A percentile compares a stretch with the other conserved stretches of the same genome.
phyloP scores from a whole-genome alignment of 176 grass and related monocot species.

The Puccinellia tenuiflora region DNA sequence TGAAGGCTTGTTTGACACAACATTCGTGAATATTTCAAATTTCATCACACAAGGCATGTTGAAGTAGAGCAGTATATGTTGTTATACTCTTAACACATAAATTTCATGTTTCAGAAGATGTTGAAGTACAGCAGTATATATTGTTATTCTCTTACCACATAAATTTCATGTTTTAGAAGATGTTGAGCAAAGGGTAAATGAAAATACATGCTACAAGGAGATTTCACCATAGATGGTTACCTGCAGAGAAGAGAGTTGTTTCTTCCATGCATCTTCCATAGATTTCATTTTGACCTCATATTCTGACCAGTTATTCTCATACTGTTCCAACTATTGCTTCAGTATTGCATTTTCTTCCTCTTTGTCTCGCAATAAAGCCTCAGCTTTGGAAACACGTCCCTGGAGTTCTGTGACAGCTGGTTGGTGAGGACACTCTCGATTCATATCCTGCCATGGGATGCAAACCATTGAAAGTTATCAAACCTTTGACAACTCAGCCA shows the following conservation, averaged over 20 bases:
- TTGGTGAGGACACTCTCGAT: conserved; percentile 39
- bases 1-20: neutral
- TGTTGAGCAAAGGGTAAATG: neutral
- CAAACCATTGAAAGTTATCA: conserved; percentile 1
- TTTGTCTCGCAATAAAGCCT: conserved; percentile 59
- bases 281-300: conserved; percentile 94
- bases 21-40: neutral
- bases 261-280: conserved; percentile 86
- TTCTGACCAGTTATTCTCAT: conserved; percentile 79
- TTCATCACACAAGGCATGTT: neutral
- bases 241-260: conserved; percentile 85
- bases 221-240: conserved; percentile 32
- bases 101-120: too few relatives aligned
- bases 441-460: conserved; percentile 42
- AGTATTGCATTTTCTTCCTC: conserved; percentile 85
- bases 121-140: too few relatives aligned
- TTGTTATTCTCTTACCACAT: neutral
- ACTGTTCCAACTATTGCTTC: conserved; percentile 71
- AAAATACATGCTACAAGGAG: neutral
- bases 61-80: neutral
- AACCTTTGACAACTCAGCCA: neutral
- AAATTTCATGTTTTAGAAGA: conserved; percentile 3
- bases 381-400: conserved; percentile 47
- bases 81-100: too few relatives aligned
- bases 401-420: conserved; percentile 51